Evolutionary conservation across 257 asterid genomes (phyloP).

Genomic region (Knoxia roxburghii): DNA sequence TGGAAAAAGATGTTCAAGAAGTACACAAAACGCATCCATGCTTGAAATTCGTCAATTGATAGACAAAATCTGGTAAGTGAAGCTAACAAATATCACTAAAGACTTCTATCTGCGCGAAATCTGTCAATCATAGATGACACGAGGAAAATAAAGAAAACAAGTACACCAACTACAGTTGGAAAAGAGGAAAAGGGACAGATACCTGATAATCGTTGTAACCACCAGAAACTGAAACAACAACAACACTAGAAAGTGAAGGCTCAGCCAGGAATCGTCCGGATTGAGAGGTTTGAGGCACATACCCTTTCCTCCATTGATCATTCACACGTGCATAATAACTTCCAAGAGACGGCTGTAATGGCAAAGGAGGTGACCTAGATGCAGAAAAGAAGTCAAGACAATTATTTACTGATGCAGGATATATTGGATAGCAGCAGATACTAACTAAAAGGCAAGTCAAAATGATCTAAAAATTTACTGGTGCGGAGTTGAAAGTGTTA

Average conservation of each 20-base stretch:
- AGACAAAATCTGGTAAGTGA: neutral
- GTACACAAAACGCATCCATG: neutral
- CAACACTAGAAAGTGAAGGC: slow-evolving; percentile 66
- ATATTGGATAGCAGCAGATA: slow-evolving; percentile 21
- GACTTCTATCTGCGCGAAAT: too few relatives aligned
- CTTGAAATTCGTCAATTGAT: neutral
- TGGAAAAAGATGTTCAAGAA: neutral
- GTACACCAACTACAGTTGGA: neutral
- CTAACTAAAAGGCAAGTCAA: slow-evolving; percentile 14
- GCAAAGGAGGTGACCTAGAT: slow-evolving; percentile 83
- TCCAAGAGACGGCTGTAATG: slow-evolving; percentile 93
- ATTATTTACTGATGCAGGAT: slow-evolving; percentile 13
- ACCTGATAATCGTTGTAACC: slow-evolving; percentile 99
- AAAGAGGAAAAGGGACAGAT: slow-evolving; percentile 21
- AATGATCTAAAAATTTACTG: slow-evolving; percentile 47
- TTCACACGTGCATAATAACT: slow-evolving; percentile 71
- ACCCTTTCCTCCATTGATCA: slow-evolving; percentile 86
- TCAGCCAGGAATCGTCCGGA: slow-evolving; percentile 50
- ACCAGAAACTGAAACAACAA: slow-evolving; percentile 81
- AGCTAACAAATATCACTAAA: too few relatives aligned
- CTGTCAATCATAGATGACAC: too few relatives aligned
- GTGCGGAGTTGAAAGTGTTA: slow-evolving; percentile 95
- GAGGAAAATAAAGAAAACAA: too few relatives aligned
- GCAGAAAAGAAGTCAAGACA: slow-evolving; percentile 15
- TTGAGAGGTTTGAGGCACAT: slow-evolving; percentile 54